These are phyloP conservation scores for Drechmeria coniospora DNA, from an alignment of 2,329 filamentous ascomycete genomes.

Conservation along the genomic window DNA sequence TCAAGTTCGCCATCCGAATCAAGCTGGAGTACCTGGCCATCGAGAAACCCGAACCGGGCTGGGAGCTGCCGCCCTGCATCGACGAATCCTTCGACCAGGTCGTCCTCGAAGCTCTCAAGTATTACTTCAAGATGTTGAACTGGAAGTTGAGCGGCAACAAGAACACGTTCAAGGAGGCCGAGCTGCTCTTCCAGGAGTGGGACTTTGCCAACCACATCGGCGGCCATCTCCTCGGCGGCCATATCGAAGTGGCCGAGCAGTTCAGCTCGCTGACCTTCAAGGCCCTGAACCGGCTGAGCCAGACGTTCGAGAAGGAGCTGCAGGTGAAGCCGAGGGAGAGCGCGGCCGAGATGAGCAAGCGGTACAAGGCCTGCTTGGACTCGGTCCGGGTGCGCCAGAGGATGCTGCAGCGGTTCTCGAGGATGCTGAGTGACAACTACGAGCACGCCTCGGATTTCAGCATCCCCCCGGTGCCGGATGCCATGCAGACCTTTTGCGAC, in stretches of 20 bases:
- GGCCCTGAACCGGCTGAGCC: slow-evolving; percentile 71
- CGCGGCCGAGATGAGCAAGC: slow-evolving; percentile 80
- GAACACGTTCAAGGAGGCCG: slow-evolving; percentile 97
- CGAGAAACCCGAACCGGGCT: slow-evolving; percentile 74
- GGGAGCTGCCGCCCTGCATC: slow-evolving; percentile 90
- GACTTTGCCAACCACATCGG: slow-evolving; percentile 92
- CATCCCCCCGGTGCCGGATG: slow-evolving; percentile 53
- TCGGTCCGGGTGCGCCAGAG: slow-evolving; percentile 91
- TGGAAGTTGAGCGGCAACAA: slow-evolving; percentile 97
- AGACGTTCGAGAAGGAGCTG: slow-evolving; percentile 84
- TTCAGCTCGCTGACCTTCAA: slow-evolving; percentile 92
- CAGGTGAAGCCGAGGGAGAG: slow-evolving; percentile 73
- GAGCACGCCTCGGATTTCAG: slow-evolving; percentile 95
- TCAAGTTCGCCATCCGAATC: slow-evolving; percentile 82
- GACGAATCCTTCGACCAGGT: slow-evolving; percentile 92
- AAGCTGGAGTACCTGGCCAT: slow-evolving; percentile 79
- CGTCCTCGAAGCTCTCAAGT: slow-evolving; percentile 83
- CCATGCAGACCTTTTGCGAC: slow-evolving; percentile 64
- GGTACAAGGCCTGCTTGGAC: slow-evolving; percentile 89
- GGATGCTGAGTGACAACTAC: slow-evolving; percentile 81
- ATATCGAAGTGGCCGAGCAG: slow-evolving; percentile 94
- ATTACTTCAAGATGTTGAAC: slow-evolving; percentile 97
- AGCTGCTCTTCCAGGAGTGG: slow-evolving; percentile 96
- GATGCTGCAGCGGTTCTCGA: slow-evolving; percentile 90
- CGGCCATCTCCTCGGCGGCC: slow-evolving; percentile 76